These are phyloP conservation scores for Phenoliferia sp. DNA, from an alignment of 1,284 basidiomycete genomes.

Conservation along the genomic window DNA sequence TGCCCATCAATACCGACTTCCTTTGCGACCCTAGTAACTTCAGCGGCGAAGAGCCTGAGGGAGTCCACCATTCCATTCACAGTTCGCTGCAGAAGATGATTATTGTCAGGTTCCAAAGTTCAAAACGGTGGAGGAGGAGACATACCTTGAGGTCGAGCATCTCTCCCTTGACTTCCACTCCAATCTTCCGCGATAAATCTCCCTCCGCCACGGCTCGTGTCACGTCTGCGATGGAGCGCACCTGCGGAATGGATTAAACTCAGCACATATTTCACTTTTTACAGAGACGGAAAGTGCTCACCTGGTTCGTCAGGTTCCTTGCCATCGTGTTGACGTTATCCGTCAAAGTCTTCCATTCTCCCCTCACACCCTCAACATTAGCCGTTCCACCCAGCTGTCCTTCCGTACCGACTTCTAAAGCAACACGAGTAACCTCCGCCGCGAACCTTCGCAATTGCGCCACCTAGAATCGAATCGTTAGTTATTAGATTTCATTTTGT, in stretches of 20 bases:
- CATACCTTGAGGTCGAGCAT: slow-evolving; percentile 68
- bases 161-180: slow-evolving; percentile 93
- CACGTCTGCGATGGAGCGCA: slow-evolving; percentile 30
- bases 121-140: neutral
- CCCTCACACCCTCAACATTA: slow-evolving; percentile 47
- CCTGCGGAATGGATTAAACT: slow-evolving; percentile 5
- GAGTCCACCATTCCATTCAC: slow-evolving; percentile 82
- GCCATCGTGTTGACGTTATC: slow-evolving; percentile 46
- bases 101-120: neutral
- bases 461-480: too few relatives aligned
- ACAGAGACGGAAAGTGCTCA: slow-evolving; percentile 14
- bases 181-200: slow-evolving; percentile 92
- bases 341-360: slow-evolving; percentile 43
- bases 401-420: slow-evolving; percentile 46
- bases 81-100: slow-evolving; percentile 12
- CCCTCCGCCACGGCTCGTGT: slow-evolving; percentile 78
- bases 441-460: slow-evolving; percentile 82
- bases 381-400: slow-evolving; percentile 48
- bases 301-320: slow-evolving; percentile 75
- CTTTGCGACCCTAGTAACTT: slow-evolving; percentile 89
- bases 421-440: slow-evolving; percentile 93
- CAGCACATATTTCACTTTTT: neutral
- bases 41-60: slow-evolving; percentile 86
- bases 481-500: too few relatives aligned
- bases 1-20: slow-evolving; percentile 52